A percentile compares a stretch with the other conserved stretches of the same genome.
phyloP scores from a whole-genome alignment of 495 filamentous ascomycete species.

The Talaromyces trachyspermus region DNA sequence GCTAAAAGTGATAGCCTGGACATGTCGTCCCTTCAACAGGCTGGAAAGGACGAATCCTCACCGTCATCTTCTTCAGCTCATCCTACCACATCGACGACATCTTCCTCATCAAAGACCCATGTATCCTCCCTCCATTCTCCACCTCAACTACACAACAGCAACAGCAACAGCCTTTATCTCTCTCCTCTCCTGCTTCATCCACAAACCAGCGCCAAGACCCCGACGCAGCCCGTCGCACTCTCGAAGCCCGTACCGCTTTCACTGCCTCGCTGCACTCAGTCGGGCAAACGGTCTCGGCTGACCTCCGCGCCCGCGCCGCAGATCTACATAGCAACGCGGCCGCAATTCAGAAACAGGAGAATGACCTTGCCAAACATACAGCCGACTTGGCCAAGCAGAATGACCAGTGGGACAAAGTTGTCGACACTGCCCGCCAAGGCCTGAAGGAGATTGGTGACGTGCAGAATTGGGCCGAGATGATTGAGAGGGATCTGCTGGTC shows the following conservation, averaged over 20 bases:
- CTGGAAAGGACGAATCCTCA: too few relatives aligned
- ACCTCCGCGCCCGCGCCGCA: constrained; percentile 65
- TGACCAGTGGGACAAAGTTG: constrained; percentile 59
- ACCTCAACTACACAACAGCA: constrained; percentile 10
- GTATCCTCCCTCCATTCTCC: neutral
- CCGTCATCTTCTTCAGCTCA: neutral
- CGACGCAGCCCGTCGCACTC: constrained; percentile 29
- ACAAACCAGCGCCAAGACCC: constrained; percentile 4
- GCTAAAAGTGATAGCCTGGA: too few relatives aligned
- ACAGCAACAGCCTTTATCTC: constrained; percentile 7
- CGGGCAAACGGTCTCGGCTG: constrained; percentile 56
- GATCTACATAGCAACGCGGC: constrained; percentile 66
- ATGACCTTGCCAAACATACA: constrained; percentile 57
- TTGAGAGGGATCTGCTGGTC: constrained; percentile 84
- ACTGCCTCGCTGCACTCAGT: constrained; percentile 71
- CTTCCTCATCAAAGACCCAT: neutral
- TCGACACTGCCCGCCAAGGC: constrained; percentile 57
- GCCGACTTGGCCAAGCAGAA: constrained; percentile 63
- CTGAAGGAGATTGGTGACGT: constrained; percentile 93
- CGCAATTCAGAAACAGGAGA: constrained; percentile 65
- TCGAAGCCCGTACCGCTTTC: constrained; percentile 68
- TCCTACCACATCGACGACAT: neutral
- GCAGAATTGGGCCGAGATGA: constrained; percentile 96
- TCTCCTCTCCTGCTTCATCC: constrained; percentile 9
- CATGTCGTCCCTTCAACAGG: too few relatives aligned